Evolutionary conservation across 345 rosid genomes (phyloP).

Genomic region (Eucalyptus paniculata): DNA sequence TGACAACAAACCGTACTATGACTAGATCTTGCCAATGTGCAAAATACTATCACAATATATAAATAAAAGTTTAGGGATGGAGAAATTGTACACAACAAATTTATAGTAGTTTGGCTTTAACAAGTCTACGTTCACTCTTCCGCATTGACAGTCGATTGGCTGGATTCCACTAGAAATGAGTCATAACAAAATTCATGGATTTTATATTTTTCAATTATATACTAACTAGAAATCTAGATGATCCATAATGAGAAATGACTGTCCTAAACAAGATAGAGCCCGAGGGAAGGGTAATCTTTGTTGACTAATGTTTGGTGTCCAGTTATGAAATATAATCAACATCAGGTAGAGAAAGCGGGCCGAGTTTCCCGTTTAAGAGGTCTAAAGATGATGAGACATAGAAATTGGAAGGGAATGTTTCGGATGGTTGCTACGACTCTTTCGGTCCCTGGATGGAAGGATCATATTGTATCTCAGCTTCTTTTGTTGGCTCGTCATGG

Average conservation of each 20-base stretch:
- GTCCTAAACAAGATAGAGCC: neutral
- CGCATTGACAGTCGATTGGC: no score
- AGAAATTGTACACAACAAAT: no score
- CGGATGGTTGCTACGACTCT: neutral
- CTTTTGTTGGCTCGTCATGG: neutral
- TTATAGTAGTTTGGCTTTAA: no score
- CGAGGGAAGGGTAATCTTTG: neutral
- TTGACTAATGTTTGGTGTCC: neutral
- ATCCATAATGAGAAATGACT: neutral
- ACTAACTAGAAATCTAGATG: no score
- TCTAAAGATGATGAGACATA: neutral
- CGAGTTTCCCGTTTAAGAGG: neutral
- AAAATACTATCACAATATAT: no score
- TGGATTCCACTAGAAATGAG: no score
- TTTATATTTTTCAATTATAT: no score
- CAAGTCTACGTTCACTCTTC: no score
- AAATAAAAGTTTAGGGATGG: no score
- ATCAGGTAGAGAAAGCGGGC: neutral
- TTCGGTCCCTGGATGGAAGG: neutral
- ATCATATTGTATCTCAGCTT: neutral
- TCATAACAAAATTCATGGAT: no score
- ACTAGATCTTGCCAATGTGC: no score
- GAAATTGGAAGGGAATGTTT: neutral
- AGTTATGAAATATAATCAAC: neutral
- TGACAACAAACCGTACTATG: no score